A percentile compares a stretch with the other conserved stretches of the same genome.
Conservation (phyloP, 495 filamentous ascomycete genomes). For the Trichoderma asperelloides region DNA sequence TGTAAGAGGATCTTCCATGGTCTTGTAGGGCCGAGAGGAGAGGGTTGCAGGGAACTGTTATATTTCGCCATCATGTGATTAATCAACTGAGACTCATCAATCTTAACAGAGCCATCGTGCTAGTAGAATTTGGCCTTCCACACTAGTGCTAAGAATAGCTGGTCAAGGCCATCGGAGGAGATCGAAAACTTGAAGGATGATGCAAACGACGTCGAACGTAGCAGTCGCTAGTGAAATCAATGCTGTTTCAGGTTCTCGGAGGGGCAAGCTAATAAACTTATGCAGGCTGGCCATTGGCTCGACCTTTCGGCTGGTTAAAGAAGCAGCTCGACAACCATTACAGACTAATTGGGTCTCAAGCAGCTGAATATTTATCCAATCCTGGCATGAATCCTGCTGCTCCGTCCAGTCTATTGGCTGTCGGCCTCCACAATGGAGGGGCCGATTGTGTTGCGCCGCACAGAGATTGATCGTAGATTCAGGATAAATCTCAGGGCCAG, state of each 20-base stretch:
- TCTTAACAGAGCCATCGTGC: not conserved
- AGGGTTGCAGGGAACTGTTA: not conserved
- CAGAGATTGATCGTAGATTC: not conserved
- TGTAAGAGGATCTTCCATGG: too few relatives aligned
- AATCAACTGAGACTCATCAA: not conserved
- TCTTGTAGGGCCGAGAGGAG: too few relatives aligned
- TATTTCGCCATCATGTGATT: not conserved
- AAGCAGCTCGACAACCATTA: not conserved
- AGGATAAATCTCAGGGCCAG: not conserved
- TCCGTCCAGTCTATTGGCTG: not conserved
- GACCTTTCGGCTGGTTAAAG: not conserved
- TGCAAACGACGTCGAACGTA: not conserved
- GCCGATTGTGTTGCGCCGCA: not conserved
- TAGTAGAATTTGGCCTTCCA: too few relatives aligned
- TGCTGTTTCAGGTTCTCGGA: conserved; percentile 2
- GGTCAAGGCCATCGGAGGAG: not conserved
- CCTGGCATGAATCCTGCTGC: not conserved
- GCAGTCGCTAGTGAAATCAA: conserved; percentile 1
- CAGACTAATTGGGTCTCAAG: not conserved
- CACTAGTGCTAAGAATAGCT: not conserved
- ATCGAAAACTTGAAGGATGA: not conserved
- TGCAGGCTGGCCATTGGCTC: not conserved
- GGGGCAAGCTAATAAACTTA: not conserved
- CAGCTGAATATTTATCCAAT: not conserved
- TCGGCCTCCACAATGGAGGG: not conserved